Evolutionary conservation across 768 basidiomycete genomes (phyloP).

Genomic region (Tulasnella sp.): DNA sequence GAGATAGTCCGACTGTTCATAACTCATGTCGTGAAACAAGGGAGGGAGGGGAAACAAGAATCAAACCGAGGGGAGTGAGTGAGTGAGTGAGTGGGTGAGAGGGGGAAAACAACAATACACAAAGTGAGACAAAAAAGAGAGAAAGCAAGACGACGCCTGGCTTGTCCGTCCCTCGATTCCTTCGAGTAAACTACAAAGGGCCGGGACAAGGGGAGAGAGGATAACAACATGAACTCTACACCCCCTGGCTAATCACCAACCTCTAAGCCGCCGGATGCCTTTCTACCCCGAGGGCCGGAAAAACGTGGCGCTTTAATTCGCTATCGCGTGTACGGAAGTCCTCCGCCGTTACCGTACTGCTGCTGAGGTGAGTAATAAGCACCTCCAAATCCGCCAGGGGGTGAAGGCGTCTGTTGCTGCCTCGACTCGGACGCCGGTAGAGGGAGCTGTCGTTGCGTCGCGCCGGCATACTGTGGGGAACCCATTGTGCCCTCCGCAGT

Average conservation of each 20-base stretch:
- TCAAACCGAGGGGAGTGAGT: neutral
- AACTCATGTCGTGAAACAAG: neutral
- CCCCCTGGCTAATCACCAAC: neutral
- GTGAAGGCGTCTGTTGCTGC: neutral
- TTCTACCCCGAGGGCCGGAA: too few species aligned
- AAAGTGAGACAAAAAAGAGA: neutral
- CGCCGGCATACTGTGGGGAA: neutral
- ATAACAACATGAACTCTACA: neutral
- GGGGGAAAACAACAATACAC: neutral
- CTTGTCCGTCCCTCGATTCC: neutral
- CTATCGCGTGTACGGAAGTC: neutral
- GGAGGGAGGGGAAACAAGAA: neutral
- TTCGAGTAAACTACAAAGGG: neutral
- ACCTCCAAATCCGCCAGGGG: neutral
- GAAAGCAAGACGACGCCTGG: neutral
- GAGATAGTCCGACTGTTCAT: neutral
- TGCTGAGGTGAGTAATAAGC: neutral
- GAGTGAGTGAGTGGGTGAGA: neutral
- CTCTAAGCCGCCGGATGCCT: too few species aligned
- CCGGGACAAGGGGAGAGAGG: neutral
- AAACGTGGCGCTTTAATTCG: neutral
- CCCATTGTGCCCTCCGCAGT: slow-evolving; percentile 5
- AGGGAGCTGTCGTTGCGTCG: neutral
- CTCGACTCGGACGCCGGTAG: neutral
- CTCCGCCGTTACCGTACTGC: neutral